Evolutionary conservation across 345 rosid genomes (phyloP), one percentile per base, ranked within the genome.

Genomic region (Cardamine chenopodiifolia): DNA sequence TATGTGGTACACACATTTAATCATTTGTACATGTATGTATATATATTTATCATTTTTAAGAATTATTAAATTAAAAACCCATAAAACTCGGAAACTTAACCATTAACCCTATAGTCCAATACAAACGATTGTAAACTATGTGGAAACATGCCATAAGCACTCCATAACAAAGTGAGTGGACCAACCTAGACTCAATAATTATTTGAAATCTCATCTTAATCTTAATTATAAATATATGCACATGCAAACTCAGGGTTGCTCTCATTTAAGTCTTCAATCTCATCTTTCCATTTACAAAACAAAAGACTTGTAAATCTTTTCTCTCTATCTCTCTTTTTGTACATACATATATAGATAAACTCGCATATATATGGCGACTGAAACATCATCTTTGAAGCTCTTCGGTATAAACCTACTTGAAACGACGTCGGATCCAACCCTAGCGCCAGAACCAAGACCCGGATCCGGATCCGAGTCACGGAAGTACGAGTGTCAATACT

Each of bases 401-500:
- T 88, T 87, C 15, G 89, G 93, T 20, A 83, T 88, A 81, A 79
- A 86, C 79, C 83, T 90, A 44, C 79, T 81, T 7, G 82, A 86
- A 39, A 55, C 74, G 14, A 63, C 77, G 13, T 29, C 73, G 8
- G 58, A 55, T 25, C 32, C 17, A 34, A 72, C 76, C 29, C 61
- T 48, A 20, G 32, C 70, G 1, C 73, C 76, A 3, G 31, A 49
- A 12, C 79, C 62, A n/a, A 74, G 80, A 48, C 2, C 50, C 7
- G 29, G 25, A 56, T 37, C 74, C 25, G 81, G 62, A 47, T 31
- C 82, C n/a, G 84, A 76, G 15, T 71, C 80, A 37, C 78, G 90
- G 14, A 93, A 89, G 54, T 93, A 88, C 77, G 98, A 91, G 89
- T 93, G 98, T 26, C 98, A 93, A 63, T 93, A 93, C 68, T 93